phyloP scores from a whole-genome alignment of 2,329 filamentous ascomycete species.

The Botryotinia calthae region DNA sequence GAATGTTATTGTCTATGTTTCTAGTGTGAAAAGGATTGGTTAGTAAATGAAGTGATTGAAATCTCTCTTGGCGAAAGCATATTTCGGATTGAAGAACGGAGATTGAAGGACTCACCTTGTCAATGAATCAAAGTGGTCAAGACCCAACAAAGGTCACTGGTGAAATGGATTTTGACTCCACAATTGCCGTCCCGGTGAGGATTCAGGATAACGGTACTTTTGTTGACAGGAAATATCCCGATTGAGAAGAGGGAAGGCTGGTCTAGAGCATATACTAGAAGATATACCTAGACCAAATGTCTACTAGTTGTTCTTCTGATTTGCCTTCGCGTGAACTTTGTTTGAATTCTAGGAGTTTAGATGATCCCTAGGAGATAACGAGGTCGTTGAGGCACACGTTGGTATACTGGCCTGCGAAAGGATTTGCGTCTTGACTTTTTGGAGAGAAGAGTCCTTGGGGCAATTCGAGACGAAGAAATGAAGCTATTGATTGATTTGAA shows the following conservation, averaged over 20 bases:
- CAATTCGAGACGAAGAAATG: neutral
- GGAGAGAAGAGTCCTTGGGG: neutral
- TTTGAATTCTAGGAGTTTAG: neutral
- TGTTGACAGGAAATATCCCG: neutral
- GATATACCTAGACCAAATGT: neutral
- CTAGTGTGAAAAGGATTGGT: neutral
- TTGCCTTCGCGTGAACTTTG: neutral
- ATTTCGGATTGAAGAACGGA: neutral
- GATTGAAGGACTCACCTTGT: neutral
- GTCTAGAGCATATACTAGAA: neutral
- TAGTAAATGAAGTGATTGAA: neutral
- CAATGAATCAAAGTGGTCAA: neutral
- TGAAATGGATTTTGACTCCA: neutral
- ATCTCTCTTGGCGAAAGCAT: neutral
- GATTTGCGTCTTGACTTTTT: neutral
- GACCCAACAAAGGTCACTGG: neutral
- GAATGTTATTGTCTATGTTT: slow-evolving; percentile 2
- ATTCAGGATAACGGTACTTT: neutral
- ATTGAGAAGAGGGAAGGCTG: neutral
- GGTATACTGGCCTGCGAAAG: neutral
- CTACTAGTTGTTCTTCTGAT: neutral
- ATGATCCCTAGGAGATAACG: neutral
- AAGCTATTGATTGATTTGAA: neutral
- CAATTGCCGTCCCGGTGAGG: neutral
- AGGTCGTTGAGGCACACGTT: neutral